Base-by-base conservation (phyloP, 768 basidiomycete genomes). In the Mycena crocata region DNA sequence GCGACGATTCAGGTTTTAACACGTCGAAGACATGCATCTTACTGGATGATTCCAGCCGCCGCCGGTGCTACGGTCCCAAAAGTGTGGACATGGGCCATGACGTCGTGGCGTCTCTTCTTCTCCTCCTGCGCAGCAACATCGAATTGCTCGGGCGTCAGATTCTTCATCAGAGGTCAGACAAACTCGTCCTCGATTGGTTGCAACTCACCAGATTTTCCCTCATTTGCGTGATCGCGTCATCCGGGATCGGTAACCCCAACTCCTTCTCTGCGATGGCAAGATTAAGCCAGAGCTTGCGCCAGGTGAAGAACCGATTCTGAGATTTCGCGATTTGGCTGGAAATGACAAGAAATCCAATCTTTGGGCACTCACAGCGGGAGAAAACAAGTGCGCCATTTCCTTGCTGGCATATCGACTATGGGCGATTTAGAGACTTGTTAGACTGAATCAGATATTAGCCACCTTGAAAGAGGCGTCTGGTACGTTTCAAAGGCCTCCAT, bases 61-160 rank as follows among this genome's bases (percentile, higher is more conserved):
- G 94, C 93, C 12, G 96, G 96, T 1, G 96, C 96, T 57, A 96
- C 92, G 48, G 85, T 87, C 7, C 96, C 96, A 76, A 98, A 99
- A 5, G 96, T 98, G 81, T 99, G 95, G 46, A 99, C 98, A 75
- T 99, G 98, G 0, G 98, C 98, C 98, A 99, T 99, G 46, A 99
- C 98, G 80, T 99, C 98, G 81, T 99, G 98, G 15, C 98, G 87
- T 28, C 98, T 83, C 81, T 95, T 98, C 84, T 98, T 99, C 82
- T 99, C 98, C 78, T 99, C 98, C 60, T 86, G 82, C 0, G 95
- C 96, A 2, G 98, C 98, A 57, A 93, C 85, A 69, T 90, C 91
- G 74, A 99, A 97, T 81, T 99, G 98, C 51, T 91, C 88, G 14
- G 88, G 91, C 61, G 95, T 95, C 32, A 99, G 80, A 49, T 91